Evolutionary conservation across 345 rosid species (phyloP), one percentile per base, ranked within the genome.

Genomic region (Raphanus sativus): DNA sequence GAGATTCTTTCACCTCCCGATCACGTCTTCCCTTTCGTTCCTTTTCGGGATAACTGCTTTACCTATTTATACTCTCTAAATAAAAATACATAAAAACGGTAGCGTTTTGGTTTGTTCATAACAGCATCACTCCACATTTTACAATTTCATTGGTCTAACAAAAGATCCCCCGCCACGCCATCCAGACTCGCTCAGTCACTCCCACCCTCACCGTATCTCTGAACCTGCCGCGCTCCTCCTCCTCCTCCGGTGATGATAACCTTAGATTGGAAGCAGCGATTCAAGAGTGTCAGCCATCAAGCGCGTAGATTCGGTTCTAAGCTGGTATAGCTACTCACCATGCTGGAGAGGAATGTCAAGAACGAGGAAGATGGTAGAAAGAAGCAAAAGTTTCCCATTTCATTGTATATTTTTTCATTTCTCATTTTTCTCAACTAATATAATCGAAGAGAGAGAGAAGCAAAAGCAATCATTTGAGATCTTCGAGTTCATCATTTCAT

Each of bases 111-210:
- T 66, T 75, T 56, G 65, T 26, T 36, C 55, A 29, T 42, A 40
- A 71, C 58, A 38, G 56, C 32, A 69, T 6, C 30, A 55, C 3
- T 24, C n/a, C 52, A 21, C 28, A 9, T 68, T 6, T 3, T 25
- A 4, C 48, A 16, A 30, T 9, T 25, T 40, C 52, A 30, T 67
- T 75, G 38, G 66, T 38, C 4, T 9, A 38, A 13, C 45, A 10
- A 12, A 38, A 38, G 10, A 38, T 3, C 45, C 0, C 45, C 13
- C 45, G 11, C 81, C 58, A 33, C 81, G 5, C 36, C 82, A 17
- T 74, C 77, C 59, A 78, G 79, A 2, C 82, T 75, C 54, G 75
- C 76, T 52, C n/a, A n/a, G n/a, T n/a, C n/a, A n/a, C n/a, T n/a
- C n/a, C n/a, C n/a, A n/a, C n/a, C n/a, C n/a, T n/a, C n/a, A n/a